Percentiles rank a stretch among this genome's conserved stretches.
Evolutionary conservation across 129 eudicot species (phyloP).

Genomic region (Centaurea solstitialis): DNA sequence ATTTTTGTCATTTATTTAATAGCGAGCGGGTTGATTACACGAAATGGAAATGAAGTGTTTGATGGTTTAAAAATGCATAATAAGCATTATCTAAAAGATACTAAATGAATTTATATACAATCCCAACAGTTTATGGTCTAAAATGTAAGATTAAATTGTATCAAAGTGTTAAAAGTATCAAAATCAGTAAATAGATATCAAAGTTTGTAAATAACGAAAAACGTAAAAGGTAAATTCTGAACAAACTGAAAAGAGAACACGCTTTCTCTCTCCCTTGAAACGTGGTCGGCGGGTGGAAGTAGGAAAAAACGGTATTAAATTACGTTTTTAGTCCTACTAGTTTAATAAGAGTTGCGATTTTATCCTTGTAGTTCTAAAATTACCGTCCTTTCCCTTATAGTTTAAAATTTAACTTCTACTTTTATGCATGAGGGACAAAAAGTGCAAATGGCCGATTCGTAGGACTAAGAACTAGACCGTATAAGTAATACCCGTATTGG

Average conservation of each 20-base stretch:
- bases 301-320: not conserved
- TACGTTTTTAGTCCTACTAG: not conserved
- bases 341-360: not conserved
- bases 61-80: too few species aligned
- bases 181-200: not conserved
- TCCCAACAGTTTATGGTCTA: not conserved
- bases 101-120: not conserved
- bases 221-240: not conserved
- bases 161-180: not conserved
- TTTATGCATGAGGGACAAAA: too few species aligned
- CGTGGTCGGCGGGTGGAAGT: constrained; percentile 7
- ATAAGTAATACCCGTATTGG: too few species aligned
- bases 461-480: too few species aligned
- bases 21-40: too few species aligned
- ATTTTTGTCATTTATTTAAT: too few species aligned
- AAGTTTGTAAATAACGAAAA: not conserved
- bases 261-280: constrained; percentile 9
- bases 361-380: not conserved
- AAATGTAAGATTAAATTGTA: not conserved
- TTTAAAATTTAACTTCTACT: too few species aligned
- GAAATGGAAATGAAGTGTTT: too few species aligned
- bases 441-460: too few species aligned
- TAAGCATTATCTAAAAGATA: not conserved
- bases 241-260: constrained; percentile 7
- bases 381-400: too few species aligned